Evolutionary conservation across 495 filamentous ascomycete species (phyloP), one percentile per base, ranked within the genome.

Genomic region (Aspergillus baeticus): DNA sequence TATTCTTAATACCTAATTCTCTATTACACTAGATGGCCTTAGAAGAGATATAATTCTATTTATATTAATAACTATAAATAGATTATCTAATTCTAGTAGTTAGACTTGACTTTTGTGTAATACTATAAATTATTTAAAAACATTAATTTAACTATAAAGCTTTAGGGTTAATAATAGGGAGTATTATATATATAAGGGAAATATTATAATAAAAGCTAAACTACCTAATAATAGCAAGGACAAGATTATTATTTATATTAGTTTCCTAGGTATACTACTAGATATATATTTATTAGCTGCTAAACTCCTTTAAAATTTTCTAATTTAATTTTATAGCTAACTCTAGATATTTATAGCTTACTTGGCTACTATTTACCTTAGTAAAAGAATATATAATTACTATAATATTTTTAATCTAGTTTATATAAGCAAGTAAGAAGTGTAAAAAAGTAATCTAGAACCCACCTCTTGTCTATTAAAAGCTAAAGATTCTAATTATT

Each of bases 401-500:
- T 31, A 46, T 43, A 37, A 68, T 42, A 20, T 65, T 68, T 52
- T 63, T 65, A 53, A 68, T 65, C 65, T 68, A 14, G 47, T 51
- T 51, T 7, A 35, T 49, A 10, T 14, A 7, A 58, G 41, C 46
- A 56, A 43, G 46, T 50, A 20, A 60, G 6, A 38, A 51, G n/a
- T 53, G 17, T 29, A 13, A 10, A 43, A 20, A 21, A 13, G 1
- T 10, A 33, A 11, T 37, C 1, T 23, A 23, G 10, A 29, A 69
- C 61, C 38, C 18, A 63, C 66, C 54, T 69, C 66, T 54, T 61
- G 63, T 44, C 66, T 52, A 58, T 69, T 69, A 1, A 64, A 53
- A 49, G 48, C 23, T 20, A 63, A 53, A 37, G 31, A 54, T 11
- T 55, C 60, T 42, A 68, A 44, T 29, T 35, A 51, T 26, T 46